These are phyloP conservation scores for Yamadazyma nakazawae DNA, from an alignment of 805 yeast species.

Conservation along the genomic window DNA sequence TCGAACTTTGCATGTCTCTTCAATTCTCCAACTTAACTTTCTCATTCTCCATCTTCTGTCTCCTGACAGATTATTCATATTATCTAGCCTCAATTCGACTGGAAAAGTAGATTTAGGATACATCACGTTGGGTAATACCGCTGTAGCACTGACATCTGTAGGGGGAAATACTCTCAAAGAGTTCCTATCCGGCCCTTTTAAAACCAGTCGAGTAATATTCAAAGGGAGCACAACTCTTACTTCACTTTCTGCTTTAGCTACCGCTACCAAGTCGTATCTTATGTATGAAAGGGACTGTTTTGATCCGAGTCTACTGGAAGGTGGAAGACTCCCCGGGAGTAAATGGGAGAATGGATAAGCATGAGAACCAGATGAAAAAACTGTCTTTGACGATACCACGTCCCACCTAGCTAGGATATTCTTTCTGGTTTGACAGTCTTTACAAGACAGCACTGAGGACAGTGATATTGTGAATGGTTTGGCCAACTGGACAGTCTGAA, in stretches of 20 bases:
- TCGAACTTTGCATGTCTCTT: conserved; percentile 69
- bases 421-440: conserved; percentile 51
- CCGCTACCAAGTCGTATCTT: conserved; percentile 74
- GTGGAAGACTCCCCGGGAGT: conserved; percentile 84
- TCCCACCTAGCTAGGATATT: conserved; percentile 86
- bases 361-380: conserved; percentile 67
- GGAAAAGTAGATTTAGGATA: conserved; percentile 87
- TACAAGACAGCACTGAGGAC: conserved; percentile 47
- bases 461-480: conserved; percentile 65
- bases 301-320: conserved; percentile 65
- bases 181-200: conserved; percentile 80
- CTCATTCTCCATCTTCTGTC: conserved; percentile 89
- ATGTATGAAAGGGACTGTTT: conserved; percentile 48
- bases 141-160: conserved; percentile 82
- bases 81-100: conserved; percentile 77
- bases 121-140: conserved; percentile 82
- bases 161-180: conserved; percentile 94
- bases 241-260: conserved; percentile 30
- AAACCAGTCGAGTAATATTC: conserved; percentile 69
- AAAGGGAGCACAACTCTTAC: conserved; percentile 55
- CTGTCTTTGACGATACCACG: conserved; percentile 56
- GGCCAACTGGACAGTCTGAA: conserved; percentile 67
- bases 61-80: conserved; percentile 49
- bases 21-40: conserved; percentile 82
- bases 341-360: conserved; percentile 91